Conservation (phyloP, 2,329 filamentous ascomycete species). For the Ophiostoma australiae region DNA sequence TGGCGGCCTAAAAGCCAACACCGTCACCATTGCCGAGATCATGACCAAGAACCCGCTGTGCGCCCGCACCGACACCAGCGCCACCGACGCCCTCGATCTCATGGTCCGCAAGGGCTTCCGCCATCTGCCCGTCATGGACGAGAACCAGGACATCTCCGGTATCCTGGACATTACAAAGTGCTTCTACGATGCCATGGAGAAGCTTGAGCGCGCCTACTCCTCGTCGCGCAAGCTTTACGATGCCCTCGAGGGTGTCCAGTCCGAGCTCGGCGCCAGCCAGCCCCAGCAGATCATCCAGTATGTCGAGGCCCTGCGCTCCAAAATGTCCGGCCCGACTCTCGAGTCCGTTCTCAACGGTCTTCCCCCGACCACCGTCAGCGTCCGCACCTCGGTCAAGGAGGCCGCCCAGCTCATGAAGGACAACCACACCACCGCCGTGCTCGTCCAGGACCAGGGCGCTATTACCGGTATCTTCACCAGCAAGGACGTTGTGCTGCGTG, state of each 20-base stretch:
- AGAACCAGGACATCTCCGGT: constrained; percentile 98
- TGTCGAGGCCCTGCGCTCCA: constrained; percentile 86
- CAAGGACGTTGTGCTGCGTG: constrained; percentile 96
- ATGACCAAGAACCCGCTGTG: constrained; percentile 99
- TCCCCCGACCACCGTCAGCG: constrained; percentile 89
- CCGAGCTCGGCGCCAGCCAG: constrained; percentile 89
- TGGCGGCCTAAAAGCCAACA: constrained; percentile 78
- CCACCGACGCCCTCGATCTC: constrained; percentile 91
- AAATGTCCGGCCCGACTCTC: constrained; percentile 96
- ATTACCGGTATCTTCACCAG: constrained; percentile 99
- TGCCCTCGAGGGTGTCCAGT: constrained; percentile 94
- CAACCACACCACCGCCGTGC: constrained; percentile 92
- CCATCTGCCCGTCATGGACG: constrained; percentile 97
- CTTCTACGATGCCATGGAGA: constrained; percentile 99
- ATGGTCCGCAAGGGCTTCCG: constrained; percentile 99
- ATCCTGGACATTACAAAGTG: constrained; percentile 98
- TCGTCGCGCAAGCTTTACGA: constrained; percentile 98
- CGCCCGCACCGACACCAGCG: constrained; percentile 94
- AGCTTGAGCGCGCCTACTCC: constrained; percentile 93
- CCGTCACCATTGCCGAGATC: constrained; percentile 92
- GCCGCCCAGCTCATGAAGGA: constrained; percentile 96
- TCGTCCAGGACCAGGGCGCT: constrained; percentile 93
- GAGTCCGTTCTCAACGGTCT: constrained; percentile 90
- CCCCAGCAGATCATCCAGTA: constrained; percentile 99
- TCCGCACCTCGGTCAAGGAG: constrained; percentile 93